phyloP scores from a whole-genome alignment of 305 asterid genomes.

The Fraxinus sp. region DNA sequence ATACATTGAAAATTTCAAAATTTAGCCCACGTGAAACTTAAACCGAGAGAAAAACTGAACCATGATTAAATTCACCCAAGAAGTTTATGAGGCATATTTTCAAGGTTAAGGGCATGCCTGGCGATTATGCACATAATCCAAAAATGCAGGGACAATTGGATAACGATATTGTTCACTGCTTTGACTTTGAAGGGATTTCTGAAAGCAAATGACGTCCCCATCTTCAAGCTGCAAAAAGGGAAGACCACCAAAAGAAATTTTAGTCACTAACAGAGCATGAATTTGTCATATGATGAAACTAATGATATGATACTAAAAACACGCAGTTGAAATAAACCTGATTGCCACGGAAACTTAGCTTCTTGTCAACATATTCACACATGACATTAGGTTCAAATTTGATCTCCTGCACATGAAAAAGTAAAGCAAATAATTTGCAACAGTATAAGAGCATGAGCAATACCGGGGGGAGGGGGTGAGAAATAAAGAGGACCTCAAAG shows the following conservation, averaged over 20 bases:
- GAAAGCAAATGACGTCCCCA: slow-evolving; percentile 67
- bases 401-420: slow-evolving; percentile 52
- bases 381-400: slow-evolving; percentile 70
- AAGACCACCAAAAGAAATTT: slow-evolving; percentile 16
- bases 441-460: background rate
- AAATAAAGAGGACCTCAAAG: slow-evolving; percentile 47
- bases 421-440: slow-evolving; percentile 4
- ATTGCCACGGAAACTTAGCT: slow-evolving; percentile 49
- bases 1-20: no score
- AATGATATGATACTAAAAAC: slow-evolving; percentile 4
- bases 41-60: no score
- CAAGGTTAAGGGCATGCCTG: no score
- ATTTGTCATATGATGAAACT: background rate
- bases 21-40: no score
- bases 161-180: slow-evolving; percentile 39
- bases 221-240: slow-evolving; percentile 52
- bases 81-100: no score
- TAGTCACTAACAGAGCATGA: background rate
- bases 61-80: no score
- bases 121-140: no score
- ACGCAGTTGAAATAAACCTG: slow-evolving; percentile 40
- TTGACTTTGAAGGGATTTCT: slow-evolving; percentile 44
- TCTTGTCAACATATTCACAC: slow-evolving; percentile 74
- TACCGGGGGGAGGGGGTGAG: background rate
- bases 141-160: slow-evolving; percentile 35